phyloP scores from a whole-genome alignment of 163 green algal genomes.

The Coccomyxa subellipsoidea region DNA sequence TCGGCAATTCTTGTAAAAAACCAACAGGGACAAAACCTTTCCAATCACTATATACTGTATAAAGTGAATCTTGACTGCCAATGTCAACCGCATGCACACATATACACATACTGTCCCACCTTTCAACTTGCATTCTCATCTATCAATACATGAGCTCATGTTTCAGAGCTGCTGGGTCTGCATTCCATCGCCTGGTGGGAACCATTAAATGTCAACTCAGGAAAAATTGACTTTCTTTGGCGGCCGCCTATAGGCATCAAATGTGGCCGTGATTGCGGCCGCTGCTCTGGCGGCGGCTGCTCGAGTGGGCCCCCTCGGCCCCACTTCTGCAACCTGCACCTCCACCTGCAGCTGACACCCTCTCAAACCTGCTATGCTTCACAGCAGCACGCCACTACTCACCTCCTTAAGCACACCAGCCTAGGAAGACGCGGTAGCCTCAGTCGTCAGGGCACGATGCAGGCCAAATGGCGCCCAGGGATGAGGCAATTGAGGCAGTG shows the following conservation, averaged over 20 bases:
- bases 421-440: not conserved
- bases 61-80: no score
- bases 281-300: not conserved
- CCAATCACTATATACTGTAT: no score
- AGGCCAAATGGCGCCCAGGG: slow-evolving; percentile 42
- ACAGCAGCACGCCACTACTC: not conserved
- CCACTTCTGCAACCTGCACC: not conserved
- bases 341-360: not conserved
- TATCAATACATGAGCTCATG: no score
- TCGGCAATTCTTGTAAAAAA: no score
- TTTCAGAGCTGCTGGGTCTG: no score
- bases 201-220: no score
- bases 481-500: slow-evolving; percentile 40
- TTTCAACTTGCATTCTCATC: no score
- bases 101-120: no score
- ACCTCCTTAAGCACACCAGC: not conserved
- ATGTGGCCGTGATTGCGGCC: not conserved
- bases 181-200: no score
- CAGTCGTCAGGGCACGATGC: slow-evolving; percentile 15
- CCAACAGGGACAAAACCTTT: no score
- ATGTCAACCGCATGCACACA: no score
- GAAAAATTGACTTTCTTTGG: no score
- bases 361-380: not conserved
- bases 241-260: not conserved
- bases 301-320: not conserved